These are phyloP conservation scores for Carex arenaria DNA, from an alignment of 202 grass and related monocot genomes.

Conservation along the genomic window DNA sequence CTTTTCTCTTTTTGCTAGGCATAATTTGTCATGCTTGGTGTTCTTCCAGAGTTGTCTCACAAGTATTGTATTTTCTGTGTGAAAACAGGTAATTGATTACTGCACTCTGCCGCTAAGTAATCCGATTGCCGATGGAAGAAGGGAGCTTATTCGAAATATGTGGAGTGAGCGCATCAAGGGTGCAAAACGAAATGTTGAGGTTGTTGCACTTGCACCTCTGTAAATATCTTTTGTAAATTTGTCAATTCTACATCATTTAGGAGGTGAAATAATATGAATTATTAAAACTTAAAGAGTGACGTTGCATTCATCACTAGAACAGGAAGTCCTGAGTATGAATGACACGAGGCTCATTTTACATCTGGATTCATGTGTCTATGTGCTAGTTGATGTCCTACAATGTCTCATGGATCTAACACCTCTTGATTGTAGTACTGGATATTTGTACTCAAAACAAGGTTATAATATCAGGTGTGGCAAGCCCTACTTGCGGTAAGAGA, in stretches of 20 bases:
- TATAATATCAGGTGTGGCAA: conserved; percentile 82
- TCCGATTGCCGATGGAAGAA: conserved; percentile 66
- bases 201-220: conserved; percentile 30
- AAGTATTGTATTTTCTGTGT: not conserved
- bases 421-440: not conserved
- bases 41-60: not conserved
- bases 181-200: conserved; percentile 95
- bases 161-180: conserved; percentile 98
- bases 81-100: conserved; percentile 90
- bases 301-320: not conserved
- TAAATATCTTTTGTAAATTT: conserved; percentile 12
- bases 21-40: not conserved
- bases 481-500: conserved; percentile 83
- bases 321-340: not conserved
- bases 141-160: conserved; percentile 97
- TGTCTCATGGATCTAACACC: not conserved
- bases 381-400: not conserved
- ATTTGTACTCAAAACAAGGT: not conserved
- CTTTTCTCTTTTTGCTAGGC: not conserved
- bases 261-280: not conserved
- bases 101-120: conserved; percentile 76
- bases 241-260: not conserved
- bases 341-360: not conserved
- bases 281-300: not conserved
- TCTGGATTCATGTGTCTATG: not conserved